A percentile compares a stretch with the other conserved stretches of the same genome.
These are phyloP conservation scores for Juncus inflexus DNA, from an alignment of 176 grass and related monocot species.

Conservation along the genomic window DNA sequence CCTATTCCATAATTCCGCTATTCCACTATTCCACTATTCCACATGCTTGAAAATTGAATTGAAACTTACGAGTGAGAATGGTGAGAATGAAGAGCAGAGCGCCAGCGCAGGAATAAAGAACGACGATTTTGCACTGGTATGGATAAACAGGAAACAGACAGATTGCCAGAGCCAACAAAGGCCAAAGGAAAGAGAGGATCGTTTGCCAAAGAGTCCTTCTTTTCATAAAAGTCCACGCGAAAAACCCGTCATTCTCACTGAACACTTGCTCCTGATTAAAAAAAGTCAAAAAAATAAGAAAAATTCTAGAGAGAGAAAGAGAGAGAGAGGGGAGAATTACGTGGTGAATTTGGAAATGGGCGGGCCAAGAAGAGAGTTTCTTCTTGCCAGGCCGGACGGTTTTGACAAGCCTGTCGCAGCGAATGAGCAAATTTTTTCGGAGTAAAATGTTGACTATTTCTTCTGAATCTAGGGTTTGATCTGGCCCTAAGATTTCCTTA, in stretches of 20 bases:
- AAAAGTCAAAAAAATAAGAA: constrained; percentile 24
- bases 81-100: constrained; percentile 79
- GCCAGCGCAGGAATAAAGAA: constrained; percentile 91
- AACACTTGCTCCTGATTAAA: constrained; percentile 75
- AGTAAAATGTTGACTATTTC: constrained; percentile 79
- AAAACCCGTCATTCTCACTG: constrained; percentile 91
- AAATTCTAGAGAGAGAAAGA: no score
- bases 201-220: constrained; percentile 90
- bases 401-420: constrained; percentile 93
- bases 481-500: constrained; percentile 65
- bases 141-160: constrained; percentile 99
- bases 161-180: constrained; percentile 82
- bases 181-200: constrained; percentile 97
- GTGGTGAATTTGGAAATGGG: constrained; percentile 89
- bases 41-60: background rate
- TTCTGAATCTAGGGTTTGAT: constrained; percentile 79
- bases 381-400: constrained; percentile 92
- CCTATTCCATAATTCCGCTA: no score
- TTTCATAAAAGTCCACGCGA: constrained; percentile 99
- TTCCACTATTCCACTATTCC: no score
- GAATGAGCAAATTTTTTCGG: constrained; percentile 69
- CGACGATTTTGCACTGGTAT: constrained; percentile 99
- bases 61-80: constrained; percentile 67
- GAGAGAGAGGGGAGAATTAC: constrained; percentile 34
- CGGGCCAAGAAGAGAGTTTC: constrained; percentile 97